phyloP scores from a whole-genome alignment of 2,329 filamentous ascomycete genomes.

The Sarocladium strictum region DNA sequence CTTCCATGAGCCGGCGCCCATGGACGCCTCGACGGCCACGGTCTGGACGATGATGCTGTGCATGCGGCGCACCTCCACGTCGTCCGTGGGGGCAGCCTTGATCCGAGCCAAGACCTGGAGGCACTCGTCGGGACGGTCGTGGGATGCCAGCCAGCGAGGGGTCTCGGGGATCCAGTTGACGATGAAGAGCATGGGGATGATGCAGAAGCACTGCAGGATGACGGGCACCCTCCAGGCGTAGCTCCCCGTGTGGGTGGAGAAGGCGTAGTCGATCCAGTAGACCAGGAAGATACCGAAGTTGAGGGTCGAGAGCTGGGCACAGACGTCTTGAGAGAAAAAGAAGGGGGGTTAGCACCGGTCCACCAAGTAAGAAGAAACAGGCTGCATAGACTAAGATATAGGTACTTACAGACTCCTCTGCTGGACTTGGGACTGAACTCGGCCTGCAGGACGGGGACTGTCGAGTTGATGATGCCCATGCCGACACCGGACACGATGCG shows the following conservation, averaged over 20 bases:
- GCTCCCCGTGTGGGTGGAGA: conserved; percentile 27
- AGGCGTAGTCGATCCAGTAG: conserved; percentile 34
- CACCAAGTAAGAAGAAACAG: background rate
- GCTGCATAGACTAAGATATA: too few relatives aligned
- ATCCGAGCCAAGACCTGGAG: conserved; percentile 13
- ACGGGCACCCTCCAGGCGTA: conserved; percentile 38
- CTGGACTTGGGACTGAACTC: conserved; percentile 8
- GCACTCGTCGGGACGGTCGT: conserved; percentile 22
- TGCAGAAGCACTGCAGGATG: conserved; percentile 39
- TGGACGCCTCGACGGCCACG: conserved; percentile 24
- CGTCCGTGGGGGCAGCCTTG: conserved; percentile 12
- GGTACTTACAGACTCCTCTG: conserved; percentile 40
- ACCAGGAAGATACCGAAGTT: conserved; percentile 25
- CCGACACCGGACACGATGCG: conserved; percentile 12
- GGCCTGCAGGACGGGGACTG: background rate
- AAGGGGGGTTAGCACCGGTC: background rate
- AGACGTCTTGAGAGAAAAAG: conserved; percentile 21
- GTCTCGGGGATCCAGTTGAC: conserved; percentile 26
- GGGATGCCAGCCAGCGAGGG: conserved; percentile 25
- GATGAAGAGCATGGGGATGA: conserved; percentile 21
- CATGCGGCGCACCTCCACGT: conserved; percentile 17
- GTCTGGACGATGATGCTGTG: conserved; percentile 26
- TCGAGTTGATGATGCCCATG: conserved; percentile 12
- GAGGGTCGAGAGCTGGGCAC: conserved; percentile 26
- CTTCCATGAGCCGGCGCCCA: conserved; percentile 23